phyloP scores from a whole-genome alignment of 78 protist species.

The Dictyostelium intermedium region DNA sequence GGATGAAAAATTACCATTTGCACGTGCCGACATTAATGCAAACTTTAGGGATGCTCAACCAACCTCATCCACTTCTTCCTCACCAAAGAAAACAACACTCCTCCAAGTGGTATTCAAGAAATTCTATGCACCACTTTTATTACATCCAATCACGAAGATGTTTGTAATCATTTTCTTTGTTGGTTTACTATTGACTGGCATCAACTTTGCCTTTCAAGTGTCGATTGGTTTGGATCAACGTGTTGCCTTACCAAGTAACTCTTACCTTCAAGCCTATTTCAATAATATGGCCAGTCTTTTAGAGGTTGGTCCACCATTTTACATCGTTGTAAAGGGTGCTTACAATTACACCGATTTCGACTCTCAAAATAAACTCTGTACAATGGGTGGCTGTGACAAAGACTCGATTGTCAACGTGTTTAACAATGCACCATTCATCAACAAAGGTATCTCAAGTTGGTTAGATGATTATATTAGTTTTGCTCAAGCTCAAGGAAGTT shows the following conservation, averaged over 20 bases:
- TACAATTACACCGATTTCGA: neutral
- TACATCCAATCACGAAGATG: constrained; percentile 50
- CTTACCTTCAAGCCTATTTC: constrained; percentile 82
- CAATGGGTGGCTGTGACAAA: constrained; percentile 28
- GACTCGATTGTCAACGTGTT: constrained; percentile 35
- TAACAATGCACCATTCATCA: constrained; percentile 51
- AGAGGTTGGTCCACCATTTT: constrained; percentile 86
- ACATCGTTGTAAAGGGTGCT: constrained; percentile 77
- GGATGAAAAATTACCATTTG: constrained; percentile 3
- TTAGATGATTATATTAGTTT: constrained; percentile 48
- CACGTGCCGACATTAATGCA: neutral
- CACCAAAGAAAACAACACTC: constrained; percentile 17
- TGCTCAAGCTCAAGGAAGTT: neutral
- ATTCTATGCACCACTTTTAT: constrained; percentile 57
- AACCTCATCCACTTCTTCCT: neutral
- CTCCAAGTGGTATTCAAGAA: constrained; percentile 27
- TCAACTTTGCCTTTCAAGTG: constrained; percentile 19
- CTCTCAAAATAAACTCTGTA: constrained; percentile 11
- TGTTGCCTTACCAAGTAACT: constrained; percentile 83
- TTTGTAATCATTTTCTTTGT: constrained; percentile 8
- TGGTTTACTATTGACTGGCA: constrained; percentile 17
- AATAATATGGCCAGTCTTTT: constrained; percentile 4
- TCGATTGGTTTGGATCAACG: constrained; percentile 85
- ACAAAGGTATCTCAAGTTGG: constrained; percentile 59
- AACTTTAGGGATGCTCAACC: neutral